Evolutionary conservation across 83 land plant species (phyloP).

Genomic region (Diphasiastrum complanatum): DNA sequence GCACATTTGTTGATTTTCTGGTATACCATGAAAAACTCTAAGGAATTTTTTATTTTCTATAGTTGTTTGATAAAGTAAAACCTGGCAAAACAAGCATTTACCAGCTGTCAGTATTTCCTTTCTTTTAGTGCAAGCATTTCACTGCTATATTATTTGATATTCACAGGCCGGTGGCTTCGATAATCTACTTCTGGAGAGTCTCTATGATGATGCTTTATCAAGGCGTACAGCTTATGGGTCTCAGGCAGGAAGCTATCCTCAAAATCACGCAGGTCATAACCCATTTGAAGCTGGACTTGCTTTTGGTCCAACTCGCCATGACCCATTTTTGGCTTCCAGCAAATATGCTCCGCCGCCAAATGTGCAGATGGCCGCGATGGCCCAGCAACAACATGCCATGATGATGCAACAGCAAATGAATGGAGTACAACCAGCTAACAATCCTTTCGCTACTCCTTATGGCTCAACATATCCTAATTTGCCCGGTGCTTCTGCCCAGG

Average conservation of each 20-base stretch:
- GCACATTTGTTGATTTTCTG: too few species aligned
- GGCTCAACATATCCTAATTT: constrained; percentile 12
- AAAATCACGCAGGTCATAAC: constrained; percentile 46
- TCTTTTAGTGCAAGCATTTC: background rate
- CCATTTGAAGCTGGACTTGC: constrained; percentile 35
- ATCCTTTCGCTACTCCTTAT: constrained; percentile 24
- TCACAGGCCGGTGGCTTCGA: constrained; percentile 88
- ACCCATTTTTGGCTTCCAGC: constrained; percentile 80
- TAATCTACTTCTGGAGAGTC: constrained; percentile 80
- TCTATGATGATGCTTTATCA: constrained; percentile 83
- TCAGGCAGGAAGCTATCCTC: constrained; percentile 37
- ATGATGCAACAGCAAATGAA: constrained; percentile 57
- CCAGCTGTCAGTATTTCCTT: background rate
- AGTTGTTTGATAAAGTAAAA: too few species aligned
- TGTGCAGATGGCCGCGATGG: constrained; percentile 85
- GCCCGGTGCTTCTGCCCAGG: background rate
- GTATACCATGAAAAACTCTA: too few species aligned
- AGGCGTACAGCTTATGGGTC: constrained; percentile 48
- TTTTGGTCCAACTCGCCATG: constrained; percentile 41
- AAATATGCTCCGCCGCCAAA: constrained; percentile 56
- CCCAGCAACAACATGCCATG: constrained; percentile 80
- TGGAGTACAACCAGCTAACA: background rate
- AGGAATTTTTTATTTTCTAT: too few species aligned
- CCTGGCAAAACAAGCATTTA: too few species aligned
- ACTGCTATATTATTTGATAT: constrained; percentile 3